Conservation (phyloP, 164 flowering plant genomes). For the Magnolia kwangsiensis region DNA sequence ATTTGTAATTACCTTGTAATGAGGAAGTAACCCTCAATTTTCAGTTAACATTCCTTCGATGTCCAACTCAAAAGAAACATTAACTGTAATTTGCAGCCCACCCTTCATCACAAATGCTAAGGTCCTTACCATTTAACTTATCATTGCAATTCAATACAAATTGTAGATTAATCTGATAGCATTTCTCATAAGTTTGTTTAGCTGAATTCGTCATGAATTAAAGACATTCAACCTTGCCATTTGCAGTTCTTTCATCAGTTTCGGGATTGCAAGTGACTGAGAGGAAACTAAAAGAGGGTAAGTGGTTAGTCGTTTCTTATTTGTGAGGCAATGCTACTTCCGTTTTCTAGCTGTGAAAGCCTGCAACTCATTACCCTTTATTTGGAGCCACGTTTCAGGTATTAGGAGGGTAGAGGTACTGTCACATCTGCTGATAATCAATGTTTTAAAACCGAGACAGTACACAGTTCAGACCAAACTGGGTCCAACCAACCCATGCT, state of each 20-base stretch:
- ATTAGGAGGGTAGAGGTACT: background rate
- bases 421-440: background rate
- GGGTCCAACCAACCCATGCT: too few species aligned
- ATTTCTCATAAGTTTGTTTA: too few species aligned
- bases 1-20: background rate
- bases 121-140: background rate
- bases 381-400: background rate
- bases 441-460: too few species aligned
- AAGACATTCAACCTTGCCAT: background rate
- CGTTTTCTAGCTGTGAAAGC: background rate
- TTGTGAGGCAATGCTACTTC: background rate
- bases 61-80: background rate
- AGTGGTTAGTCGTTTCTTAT: slow-evolving; percentile 6
- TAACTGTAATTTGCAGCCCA: background rate
- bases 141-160: too few species aligned
- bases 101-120: background rate
- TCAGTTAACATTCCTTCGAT: too few species aligned
- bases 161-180: too few species aligned
- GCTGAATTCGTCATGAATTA: background rate
- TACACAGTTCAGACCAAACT: too few species aligned
- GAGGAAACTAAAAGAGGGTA: slow-evolving; percentile 48
- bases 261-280: slow-evolving; percentile 66
- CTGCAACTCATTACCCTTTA: background rate
- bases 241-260: slow-evolving; percentile 80
- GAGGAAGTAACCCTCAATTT: background rate